Conservation (phyloP, 2,329 filamentous ascomycete genomes). For the Pyrenochaeta sp. region DNA sequence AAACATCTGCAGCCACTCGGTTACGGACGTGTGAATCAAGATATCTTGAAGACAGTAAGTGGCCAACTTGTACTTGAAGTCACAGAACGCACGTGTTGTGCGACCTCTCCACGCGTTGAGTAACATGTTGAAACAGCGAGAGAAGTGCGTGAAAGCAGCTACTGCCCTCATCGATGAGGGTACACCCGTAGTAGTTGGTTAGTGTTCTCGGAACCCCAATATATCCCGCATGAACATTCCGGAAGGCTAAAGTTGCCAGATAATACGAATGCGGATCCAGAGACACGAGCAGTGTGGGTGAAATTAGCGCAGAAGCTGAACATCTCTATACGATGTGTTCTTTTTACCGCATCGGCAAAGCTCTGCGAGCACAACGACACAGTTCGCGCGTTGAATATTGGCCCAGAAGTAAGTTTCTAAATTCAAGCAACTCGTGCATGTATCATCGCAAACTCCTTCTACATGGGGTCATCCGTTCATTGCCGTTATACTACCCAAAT, state of each 20-base stretch:
- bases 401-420: conserved; percentile 43
- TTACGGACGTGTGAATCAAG: conserved; percentile 90
- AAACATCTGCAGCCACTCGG: conserved; percentile 77
- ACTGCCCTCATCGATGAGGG: conserved; percentile 69
- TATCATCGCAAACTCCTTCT: conserved; percentile 12
- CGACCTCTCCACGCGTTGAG: conserved; percentile 34
- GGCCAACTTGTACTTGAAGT: conserved; percentile 12
- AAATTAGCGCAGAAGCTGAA: conserved; percentile 73
- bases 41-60: conserved; percentile 77
- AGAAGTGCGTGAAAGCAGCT: conserved; percentile 75
- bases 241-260: conserved; percentile 62
- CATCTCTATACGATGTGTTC: conserved; percentile 83
- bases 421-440: conserved; percentile 15
- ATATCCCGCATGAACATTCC: conserved; percentile 17
- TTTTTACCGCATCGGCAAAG: conserved; percentile 76
- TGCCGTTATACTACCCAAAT: conserved; percentile 17
- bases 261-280: conserved; percentile 90
- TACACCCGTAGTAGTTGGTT: conserved; percentile 79
- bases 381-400: conserved; percentile 71
- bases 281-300: conserved; percentile 81
- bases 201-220: conserved; percentile 45
- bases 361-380: conserved; percentile 87
- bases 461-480: conserved; percentile 8
- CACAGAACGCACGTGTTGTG: conserved; percentile 34
- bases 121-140: conserved; percentile 58